Base-by-base conservation (phyloP, 805 yeast species). In the Metschnikowia similis region DNA sequence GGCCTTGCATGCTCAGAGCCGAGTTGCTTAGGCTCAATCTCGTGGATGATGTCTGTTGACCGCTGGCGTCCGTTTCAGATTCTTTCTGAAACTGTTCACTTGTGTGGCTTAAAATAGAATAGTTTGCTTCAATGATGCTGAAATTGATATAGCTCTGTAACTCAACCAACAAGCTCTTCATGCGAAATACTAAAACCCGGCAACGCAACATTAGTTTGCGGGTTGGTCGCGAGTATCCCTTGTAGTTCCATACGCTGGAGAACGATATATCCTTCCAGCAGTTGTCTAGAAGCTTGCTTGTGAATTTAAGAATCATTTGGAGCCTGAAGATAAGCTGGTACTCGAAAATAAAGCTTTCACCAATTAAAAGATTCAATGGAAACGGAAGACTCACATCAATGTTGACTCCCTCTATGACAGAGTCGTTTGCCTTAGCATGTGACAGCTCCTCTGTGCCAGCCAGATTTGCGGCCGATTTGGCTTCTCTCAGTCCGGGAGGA, bases 261-360 rank as follows among this genome's bases (percentile, higher is more conserved):
- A 75, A 76, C 48, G 76, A 77, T 41, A 86, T 81, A 21, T 61
- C 60, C 14, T 75, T 67, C 96, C 96, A 89, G 1, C 88, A 80
- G 14, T 74, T 75, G 49, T 81, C 85, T 49, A 87, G 71, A 13
- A 77, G 67, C 54, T 77, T 77, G 56, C 81, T 82, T 6, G 87
- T 73, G 59, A 80, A 82, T 53, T 83, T 83, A n/a, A 89, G 61
- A 31, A 82, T 75, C 37, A 84, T 65, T 35, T 87, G 70, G 55
- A 87, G 83, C 54, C 97, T 79, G 58, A 87, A 89, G 42, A 90
- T 69, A 34, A 89, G 71, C 63, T 92, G 96, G 61, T 85, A 89
- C 54, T 94, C 89, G 44, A 83, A 76, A 14, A 89, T 71, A 27
- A 84, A 81, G 13, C 89, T 85, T 48, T 83, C 79, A 14, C 87